Base-by-base conservation (phyloP, 2,329 filamentous ascomycete species). In the Penicillium crustosum region DNA sequence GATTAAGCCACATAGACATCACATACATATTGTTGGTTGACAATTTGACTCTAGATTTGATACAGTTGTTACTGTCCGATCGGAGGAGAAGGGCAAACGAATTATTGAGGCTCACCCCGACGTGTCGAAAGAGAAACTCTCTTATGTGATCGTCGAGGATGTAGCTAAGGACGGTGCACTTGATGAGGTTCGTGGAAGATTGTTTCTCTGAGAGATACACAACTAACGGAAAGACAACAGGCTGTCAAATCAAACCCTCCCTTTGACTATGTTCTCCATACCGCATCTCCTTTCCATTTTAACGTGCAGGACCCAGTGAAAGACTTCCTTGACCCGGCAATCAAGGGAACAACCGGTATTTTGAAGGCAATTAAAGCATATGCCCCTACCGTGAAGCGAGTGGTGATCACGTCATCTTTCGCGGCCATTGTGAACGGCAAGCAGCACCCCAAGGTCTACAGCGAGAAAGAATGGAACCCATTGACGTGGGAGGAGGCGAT, bases 181-280 rank as follows among this genome's bases (percentile, higher is more conserved):
- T 64, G 83, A 89, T 57, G 74, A 83, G 66, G 85, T 75, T 58
- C 52, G 55, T 49, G 38, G 8, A 35, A 27, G 9, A 7, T 12
- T 8, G 9, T 42, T 25, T 3, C 33, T 15, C 3, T 31, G 10
- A 13, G 9, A 31, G 10, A 15, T 55, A 7, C 27, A n/a, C 29
- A 21, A 49, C 57, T 66, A 38, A 66, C 15, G 15, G 21, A 15
- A 17, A 42, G 42, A 23, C 6, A 54, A 55, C 44, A 75, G 71
- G 84, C 83, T 17, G 81, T 87, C 48, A 78, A 84, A 61, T 85
- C 83, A 17, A 78, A 83, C 54, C 84, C 84, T 0, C 83, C 86
- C 0, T 89, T 93, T 61, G 87, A 90, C 66, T 86, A 83, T 45
- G 88, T 93, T 49, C 81, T 91, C 51, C 88, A 91, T 71, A 90